These are phyloP conservation scores for Fusarium brevicatenulatum DNA, from an alignment of 2,329 filamentous ascomycete genomes.

Conservation along the genomic window DNA sequence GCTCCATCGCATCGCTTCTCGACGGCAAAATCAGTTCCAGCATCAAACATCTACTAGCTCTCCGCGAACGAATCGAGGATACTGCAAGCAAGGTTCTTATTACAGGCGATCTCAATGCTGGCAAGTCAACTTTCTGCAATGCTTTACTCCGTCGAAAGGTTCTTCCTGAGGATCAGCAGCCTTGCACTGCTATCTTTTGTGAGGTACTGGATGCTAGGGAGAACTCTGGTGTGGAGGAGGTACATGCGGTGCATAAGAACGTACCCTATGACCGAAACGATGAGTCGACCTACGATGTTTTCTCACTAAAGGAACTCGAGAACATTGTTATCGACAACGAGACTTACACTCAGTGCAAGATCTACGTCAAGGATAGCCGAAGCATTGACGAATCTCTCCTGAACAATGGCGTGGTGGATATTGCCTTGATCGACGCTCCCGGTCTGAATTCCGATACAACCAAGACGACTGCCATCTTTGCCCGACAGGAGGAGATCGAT, in stretches of 20 bases:
- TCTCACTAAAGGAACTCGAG: constrained; percentile 79
- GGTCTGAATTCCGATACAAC: constrained; percentile 95
- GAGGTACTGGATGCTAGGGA: constrained; percentile 93
- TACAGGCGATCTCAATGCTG: constrained; percentile 95
- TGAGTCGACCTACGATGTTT: constrained; percentile 94
- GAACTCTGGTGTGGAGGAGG: constrained; percentile 91
- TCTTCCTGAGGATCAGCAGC: constrained; percentile 95
- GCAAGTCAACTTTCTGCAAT: constrained; percentile 99
- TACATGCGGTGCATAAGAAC: constrained; percentile 91
- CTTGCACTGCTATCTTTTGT: constrained; percentile 98
- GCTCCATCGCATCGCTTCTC: constrained; percentile 86
- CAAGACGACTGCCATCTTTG: constrained; percentile 97
- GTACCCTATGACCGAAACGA: constrained; percentile 85
- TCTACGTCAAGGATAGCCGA: constrained; percentile 92
- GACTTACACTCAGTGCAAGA: constrained; percentile 92
- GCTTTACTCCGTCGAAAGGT: constrained; percentile 93
- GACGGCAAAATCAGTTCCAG: constrained; percentile 96
- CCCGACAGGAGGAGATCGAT: constrained; percentile 97
- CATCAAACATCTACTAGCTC: constrained; percentile 85
- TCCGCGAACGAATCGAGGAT: constrained; percentile 95
- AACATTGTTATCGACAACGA: constrained; percentile 90
- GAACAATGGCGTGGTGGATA: constrained; percentile 98
- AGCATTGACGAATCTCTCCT: constrained; percentile 91
- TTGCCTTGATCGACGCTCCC: constrained; percentile 95
- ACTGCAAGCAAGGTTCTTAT: constrained; percentile 96